Conservation (phyloP, 108 stramenopile genomes). For the Cylindrotheca fusiformis region DNA sequence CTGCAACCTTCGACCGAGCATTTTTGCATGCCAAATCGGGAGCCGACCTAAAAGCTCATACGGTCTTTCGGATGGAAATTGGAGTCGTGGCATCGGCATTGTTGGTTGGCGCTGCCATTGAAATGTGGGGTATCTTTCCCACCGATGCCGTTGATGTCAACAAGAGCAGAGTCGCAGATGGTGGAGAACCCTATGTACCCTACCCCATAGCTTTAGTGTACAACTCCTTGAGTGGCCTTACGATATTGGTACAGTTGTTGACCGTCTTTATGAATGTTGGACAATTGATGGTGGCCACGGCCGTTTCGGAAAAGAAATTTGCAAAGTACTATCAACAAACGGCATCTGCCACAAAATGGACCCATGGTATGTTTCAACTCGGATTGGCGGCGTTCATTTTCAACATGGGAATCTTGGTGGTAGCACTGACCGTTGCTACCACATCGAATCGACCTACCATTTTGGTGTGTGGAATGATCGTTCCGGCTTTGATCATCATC, state of each 20-base stretch:
- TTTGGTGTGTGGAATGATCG: neutral
- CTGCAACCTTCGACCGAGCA: conserved; percentile 4
- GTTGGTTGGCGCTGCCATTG: conserved; percentile 7
- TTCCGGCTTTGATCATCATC: neutral
- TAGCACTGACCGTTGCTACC: neutral
- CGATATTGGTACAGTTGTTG: neutral
- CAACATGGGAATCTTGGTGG: neutral
- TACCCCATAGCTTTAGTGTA: neutral
- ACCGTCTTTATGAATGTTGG: neutral
- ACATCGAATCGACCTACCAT: neutral
- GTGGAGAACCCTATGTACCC: neutral
- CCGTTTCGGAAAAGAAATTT: neutral
- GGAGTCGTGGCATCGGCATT: conserved; percentile 8
- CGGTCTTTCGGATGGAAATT: conserved; percentile 17
- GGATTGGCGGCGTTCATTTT: neutral
- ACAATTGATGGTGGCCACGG: neutral
- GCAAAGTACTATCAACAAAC: neutral
- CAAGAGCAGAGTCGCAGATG: neutral
- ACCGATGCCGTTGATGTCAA: neutral
- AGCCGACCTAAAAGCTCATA: conserved; percentile 15
- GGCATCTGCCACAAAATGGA: neutral
- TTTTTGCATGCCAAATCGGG: conserved; percentile 11
- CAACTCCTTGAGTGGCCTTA: neutral
- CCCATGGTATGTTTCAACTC: neutral
- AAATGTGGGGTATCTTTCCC: conserved; percentile 21